Percentiles rank a stretch among this genome's conserved stretches.
Evolutionary conservation across 129 eudicot genomes (phyloP).

Genomic region (sunflower (Helianthus annuus)): DNA sequence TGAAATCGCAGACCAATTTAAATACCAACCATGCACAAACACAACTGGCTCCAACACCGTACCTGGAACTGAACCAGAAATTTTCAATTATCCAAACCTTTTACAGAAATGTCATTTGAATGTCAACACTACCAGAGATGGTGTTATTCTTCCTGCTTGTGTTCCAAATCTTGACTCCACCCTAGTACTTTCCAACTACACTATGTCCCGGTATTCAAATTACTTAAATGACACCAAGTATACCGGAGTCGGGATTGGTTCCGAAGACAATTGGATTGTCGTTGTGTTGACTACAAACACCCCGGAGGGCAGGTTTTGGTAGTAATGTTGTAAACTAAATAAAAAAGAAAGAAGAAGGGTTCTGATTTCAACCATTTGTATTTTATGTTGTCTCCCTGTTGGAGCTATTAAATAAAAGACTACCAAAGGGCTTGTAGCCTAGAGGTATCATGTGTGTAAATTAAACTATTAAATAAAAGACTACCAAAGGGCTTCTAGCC

Average conservation of each 20-base stretch:
- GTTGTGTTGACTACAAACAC: slow-evolving; percentile 75
- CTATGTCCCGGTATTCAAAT: slow-evolving; percentile 61
- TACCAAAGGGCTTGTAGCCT: too few species aligned
- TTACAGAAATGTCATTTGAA: slow-evolving; percentile 64
- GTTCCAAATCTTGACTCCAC: slow-evolving; percentile 68
- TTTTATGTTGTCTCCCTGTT: too few species aligned
- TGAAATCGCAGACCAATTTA: slow-evolving; percentile 69
- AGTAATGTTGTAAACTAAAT: slow-evolving; percentile 23
- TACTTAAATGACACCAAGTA: slow-evolving; percentile 62
- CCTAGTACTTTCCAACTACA: slow-evolving; percentile 74
- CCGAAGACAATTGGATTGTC: slow-evolving; percentile 74
- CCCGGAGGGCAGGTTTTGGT: slow-evolving; percentile 54
- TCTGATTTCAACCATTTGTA: too few species aligned
- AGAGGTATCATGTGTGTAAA: too few species aligned
- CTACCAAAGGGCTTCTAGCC: too few species aligned
- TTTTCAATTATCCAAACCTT: slow-evolving; percentile 46
- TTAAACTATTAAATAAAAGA: too few species aligned
- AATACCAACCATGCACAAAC: slow-evolving; percentile 74
- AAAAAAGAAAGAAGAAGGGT: too few species aligned
- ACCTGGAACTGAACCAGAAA: slow-evolving; percentile 72
- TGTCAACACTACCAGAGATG: slow-evolving; percentile 69
- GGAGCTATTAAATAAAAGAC: too few species aligned
- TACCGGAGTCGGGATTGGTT: slow-evolving; percentile 74
- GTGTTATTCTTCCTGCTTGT: slow-evolving; percentile 75
- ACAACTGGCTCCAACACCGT: slow-evolving; percentile 71